These are phyloP conservation scores for Hypocrella siamensis DNA, from an alignment of 2,329 filamentous ascomycete genomes.

Conservation along the genomic window DNA sequence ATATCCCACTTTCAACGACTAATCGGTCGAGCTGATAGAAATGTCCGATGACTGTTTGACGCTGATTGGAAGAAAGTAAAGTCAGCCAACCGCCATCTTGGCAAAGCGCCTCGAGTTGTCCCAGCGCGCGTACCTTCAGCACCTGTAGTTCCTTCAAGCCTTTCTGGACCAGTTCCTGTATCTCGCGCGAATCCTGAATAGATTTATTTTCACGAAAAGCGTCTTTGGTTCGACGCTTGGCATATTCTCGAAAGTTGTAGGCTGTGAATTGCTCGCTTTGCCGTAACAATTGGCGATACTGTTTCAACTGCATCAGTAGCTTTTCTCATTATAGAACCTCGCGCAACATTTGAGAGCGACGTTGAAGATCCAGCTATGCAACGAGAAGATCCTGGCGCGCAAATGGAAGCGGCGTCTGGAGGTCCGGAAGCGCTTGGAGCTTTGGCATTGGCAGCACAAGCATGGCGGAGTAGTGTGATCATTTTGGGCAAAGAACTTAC, in stretches of 20 bases:
- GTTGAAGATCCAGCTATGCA: too few relatives aligned
- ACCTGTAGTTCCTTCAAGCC: conserved; percentile 75
- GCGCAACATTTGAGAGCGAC: not conserved
- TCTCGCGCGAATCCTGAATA: conserved; percentile 55
- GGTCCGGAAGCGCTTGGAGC: not conserved
- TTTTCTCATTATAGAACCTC: too few relatives aligned
- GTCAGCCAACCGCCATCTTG: too few relatives aligned
- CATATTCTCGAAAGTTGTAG: conserved; percentile 98
- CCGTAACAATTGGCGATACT: conserved; percentile 88
- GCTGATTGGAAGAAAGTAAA: too few relatives aligned
- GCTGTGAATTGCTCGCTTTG: conserved; percentile 75
- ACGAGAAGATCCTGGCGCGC: too few relatives aligned
- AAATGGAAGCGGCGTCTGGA: too few relatives aligned
- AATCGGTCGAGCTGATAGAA: conserved; percentile 87
- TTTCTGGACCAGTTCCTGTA: conserved; percentile 82
- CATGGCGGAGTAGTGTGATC: not conserved
- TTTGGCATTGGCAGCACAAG: not conserved
- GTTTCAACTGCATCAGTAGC: too few relatives aligned
- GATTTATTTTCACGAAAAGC: conserved; percentile 69
- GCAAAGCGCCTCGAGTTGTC: conserved; percentile 2
- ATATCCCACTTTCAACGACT: conserved; percentile 79
- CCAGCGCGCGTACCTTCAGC: conserved; percentile 53
- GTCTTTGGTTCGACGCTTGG: conserved; percentile 77
- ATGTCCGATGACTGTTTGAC: conserved; percentile 87
- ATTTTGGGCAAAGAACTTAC: conserved; percentile 18